These are phyloP conservation scores for Amanita thiersii DNA, from an alignment of 768 basidiomycete genomes.

Conservation along the genomic window DNA sequence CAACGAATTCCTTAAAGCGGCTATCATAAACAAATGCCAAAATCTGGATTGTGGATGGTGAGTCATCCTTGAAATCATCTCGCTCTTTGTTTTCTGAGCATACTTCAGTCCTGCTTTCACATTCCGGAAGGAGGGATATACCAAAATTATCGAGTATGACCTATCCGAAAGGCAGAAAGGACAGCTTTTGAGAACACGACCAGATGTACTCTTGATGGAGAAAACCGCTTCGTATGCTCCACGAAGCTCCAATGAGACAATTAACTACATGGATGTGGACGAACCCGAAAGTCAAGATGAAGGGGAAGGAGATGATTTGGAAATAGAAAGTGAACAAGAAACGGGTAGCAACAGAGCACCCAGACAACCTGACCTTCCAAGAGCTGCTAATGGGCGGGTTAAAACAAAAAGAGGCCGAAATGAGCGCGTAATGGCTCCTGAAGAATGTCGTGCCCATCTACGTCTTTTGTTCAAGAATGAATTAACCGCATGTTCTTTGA, in stretches of 20 bases:
- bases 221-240: constrained; percentile 20
- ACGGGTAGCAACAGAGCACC: constrained; percentile 21
- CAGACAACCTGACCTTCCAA: constrained; percentile 38
- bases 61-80: constrained; percentile 22
- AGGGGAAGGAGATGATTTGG: constrained; percentile 34
- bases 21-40: constrained; percentile 66
- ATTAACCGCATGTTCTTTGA: constrained; percentile 67
- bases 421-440: constrained; percentile 85
- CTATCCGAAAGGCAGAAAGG: constrained; percentile 73
- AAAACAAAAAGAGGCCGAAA: constrained; percentile 76
- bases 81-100: constrained; percentile 6
- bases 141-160: constrained; percentile 93
- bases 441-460: constrained; percentile 92
- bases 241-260: constrained; percentile 16
- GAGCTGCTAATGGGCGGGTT: constrained; percentile 67
- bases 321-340: constrained; percentile 38
- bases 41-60: constrained; percentile 75
- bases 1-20: constrained; percentile 66
- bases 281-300: constrained; percentile 41
- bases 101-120: constrained; percentile 66
- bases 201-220: constrained; percentile 63
- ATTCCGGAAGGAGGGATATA: constrained; percentile 89
- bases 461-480: constrained; percentile 85
- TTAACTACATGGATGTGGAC: constrained; percentile 40
- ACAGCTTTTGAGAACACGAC: constrained; percentile 52